Conservation (phyloP, 75 land plant genomes). For the Larix kaempferi region DNA sequence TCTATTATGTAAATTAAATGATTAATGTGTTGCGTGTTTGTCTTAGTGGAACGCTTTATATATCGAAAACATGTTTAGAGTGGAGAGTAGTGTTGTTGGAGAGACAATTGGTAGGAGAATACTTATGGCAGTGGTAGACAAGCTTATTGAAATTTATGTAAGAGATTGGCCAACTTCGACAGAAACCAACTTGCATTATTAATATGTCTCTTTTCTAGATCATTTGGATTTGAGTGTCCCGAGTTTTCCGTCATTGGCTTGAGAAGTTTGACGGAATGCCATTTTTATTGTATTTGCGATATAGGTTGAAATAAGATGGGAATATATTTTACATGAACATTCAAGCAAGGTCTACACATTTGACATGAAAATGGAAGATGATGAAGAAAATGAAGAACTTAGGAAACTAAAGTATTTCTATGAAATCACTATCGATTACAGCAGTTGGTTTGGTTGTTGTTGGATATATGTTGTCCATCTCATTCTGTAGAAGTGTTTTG, state of each 20-base stretch:
- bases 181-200: not conserved
- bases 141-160: slow-evolving; percentile 85
- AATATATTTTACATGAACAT: slow-evolving; percentile 64
- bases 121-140: slow-evolving; percentile 60
- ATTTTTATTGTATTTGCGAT: not conserved
- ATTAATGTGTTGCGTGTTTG: too few relatives aligned
- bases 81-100: slow-evolving; percentile 41
- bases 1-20: too few relatives aligned
- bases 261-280: not conserved
- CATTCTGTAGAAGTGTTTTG: not conserved
- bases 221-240: not conserved
- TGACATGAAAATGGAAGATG: slow-evolving; percentile 84
- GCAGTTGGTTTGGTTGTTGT: too few relatives aligned
- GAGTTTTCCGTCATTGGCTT: too few relatives aligned
- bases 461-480: too few relatives aligned
- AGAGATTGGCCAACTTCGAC: slow-evolving; percentile 16
- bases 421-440: too few relatives aligned
- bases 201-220: not conserved
- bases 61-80: slow-evolving; percentile 75
- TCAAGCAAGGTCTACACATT: slow-evolving; percentile 67
- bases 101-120: slow-evolving; percentile 22
- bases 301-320: slow-evolving; percentile 87
- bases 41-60: slow-evolving; percentile 59
- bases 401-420: not conserved
- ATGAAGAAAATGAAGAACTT: slow-evolving; percentile 40